Conservation (phyloP, 2,329 filamentous ascomycete genomes). For the Setomelanomma holmii region DNA sequence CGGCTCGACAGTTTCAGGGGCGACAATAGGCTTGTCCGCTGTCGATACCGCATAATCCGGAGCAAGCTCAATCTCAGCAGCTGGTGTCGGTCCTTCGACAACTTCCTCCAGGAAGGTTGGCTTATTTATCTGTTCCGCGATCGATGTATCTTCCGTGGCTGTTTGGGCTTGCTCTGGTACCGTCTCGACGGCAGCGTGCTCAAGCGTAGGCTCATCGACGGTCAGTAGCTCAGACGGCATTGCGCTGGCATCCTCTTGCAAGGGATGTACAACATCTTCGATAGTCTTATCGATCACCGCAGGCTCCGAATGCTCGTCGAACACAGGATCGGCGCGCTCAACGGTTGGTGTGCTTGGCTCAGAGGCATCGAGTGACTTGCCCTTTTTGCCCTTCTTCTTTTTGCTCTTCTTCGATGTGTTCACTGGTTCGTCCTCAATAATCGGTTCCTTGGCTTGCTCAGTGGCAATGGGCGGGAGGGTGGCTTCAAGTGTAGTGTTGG, state of each 20-base stretch:
- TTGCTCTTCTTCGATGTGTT: constrained; percentile 23
- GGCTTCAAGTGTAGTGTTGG: no score
- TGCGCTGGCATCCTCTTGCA: neutral
- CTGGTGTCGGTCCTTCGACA: neutral
- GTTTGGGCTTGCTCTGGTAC: neutral
- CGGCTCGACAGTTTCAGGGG: constrained; percentile 8
- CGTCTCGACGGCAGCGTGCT: neutral
- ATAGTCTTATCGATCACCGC: neutral
- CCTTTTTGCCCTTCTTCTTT: constrained; percentile 33
- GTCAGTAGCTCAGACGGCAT: neutral
- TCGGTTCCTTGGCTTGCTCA: neutral
- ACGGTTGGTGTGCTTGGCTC: constrained; percentile 13
- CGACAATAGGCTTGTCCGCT: constrained; percentile 1
- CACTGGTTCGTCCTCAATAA: constrained; percentile 10
- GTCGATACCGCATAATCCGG: neutral
- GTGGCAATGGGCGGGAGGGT: no score
- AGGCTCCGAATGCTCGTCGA: neutral
- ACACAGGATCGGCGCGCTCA: constrained; percentile 8
- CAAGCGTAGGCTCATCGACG: constrained; percentile 3
- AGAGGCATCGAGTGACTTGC: constrained; percentile 10
- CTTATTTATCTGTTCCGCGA: neutral
- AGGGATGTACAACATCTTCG: constrained; percentile 2
- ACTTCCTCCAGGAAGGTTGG: neutral
- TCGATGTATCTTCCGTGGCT: neutral
- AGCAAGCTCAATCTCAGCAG: neutral